Base-by-base conservation (phyloP, 2,329 filamentous ascomycete species). In the Calonectria pteridis region DNA sequence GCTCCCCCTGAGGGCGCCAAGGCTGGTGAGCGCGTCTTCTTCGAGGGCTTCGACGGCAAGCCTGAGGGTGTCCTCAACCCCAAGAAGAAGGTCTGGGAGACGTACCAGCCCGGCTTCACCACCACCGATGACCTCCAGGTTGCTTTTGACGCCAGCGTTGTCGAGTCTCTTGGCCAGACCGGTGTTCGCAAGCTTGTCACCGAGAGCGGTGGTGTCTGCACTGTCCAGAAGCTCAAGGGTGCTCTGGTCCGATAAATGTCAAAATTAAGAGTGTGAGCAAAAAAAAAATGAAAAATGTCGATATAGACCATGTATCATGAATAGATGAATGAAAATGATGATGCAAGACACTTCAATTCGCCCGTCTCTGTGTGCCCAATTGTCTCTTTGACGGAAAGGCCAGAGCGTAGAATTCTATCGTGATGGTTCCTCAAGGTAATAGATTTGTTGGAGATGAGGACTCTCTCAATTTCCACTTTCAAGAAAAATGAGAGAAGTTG, bases 51-150 rank as follows among this genome's bases (percentile, higher is more conserved):
- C 93, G 90, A 95, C 84, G 96, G 95, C 73, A 94, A 98, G 88
- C 95, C 97, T 0, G 97, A 99, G 90, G 93, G 93, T 75, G 92
- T 96, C 66, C 90, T 99, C 72, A 99, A 98, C 90, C 97, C 97
- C 72, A 99, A 99, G 93, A 99, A 98, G 93, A 98, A 98, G 93
- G 89, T 98, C 75, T 98, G 96, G 96, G 97, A 99, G 89, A 95
- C 91, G 13, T 95, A 98, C 86, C 96, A 98, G 89, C 95, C 96
- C 1, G 97, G 96, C 0, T 98, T 98, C 87, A 98, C 94, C 35
- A 99, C 96, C 10, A 98, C 94, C 1, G 93, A 93, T 10, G 86
- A 85, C 59, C 88, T 96, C 66, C 94, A 96, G 85, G 96, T 98
- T 43, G 95, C 90, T 0, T 99, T 98, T 83, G 94, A 98, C 81